Evolutionary conservation across 1,284 basidiomycete species (phyloP), one percentile per base, ranked within the genome.

Genomic region (Trametes hirsuta): DNA sequence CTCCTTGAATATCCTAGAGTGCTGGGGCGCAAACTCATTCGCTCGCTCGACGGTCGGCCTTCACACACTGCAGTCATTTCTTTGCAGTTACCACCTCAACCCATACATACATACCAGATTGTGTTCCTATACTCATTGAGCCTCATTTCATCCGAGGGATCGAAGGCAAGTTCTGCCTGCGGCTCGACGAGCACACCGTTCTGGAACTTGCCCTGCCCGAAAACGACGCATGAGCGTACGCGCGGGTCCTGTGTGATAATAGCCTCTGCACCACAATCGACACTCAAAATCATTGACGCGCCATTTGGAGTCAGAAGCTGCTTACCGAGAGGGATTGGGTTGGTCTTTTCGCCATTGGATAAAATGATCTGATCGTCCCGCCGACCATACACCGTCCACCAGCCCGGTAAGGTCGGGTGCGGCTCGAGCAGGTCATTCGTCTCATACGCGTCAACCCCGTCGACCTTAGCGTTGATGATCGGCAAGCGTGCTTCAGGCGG

Each of bases 301-400:
- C 40, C n/a, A 47, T 25, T 8, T 25, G 3, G 34, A 6, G 5
- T 34, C 36, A 45, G 6, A 15, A 8, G n/a, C 12, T 37, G 18
- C 9, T 21, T 3, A 37, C 11, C 24, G 22, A 12, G 21, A 30
- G 30, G 30, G 30, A 30, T 30, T 8, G 18, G 6, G 24, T 58
- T 18, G 12, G 67, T 69, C 68, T 69, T 71, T 49, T 72, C 71
- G 21, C 71, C 71, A 5, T 65, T 71, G 6, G 69, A 68, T 2
- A 68, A 59, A 54, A 69, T 65, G 41, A 70, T 66, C 61, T 82
- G 81, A 58, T 83, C 81, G 61, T 84, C 81, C 3, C 69, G 66
- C 3, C 82, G 74, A 2, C 82, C 82, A 40, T 74, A 72, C 24
- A 81, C 70, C 56, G 72, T 77, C 76, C 77, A 84, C 8, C 71